Percentiles rank a stretch among this genome's conserved stretches.
phyloP scores from a whole-genome alignment of 225 moss, liverwort and hornwort genomes.

The Sphagnum tenellum region DNA sequence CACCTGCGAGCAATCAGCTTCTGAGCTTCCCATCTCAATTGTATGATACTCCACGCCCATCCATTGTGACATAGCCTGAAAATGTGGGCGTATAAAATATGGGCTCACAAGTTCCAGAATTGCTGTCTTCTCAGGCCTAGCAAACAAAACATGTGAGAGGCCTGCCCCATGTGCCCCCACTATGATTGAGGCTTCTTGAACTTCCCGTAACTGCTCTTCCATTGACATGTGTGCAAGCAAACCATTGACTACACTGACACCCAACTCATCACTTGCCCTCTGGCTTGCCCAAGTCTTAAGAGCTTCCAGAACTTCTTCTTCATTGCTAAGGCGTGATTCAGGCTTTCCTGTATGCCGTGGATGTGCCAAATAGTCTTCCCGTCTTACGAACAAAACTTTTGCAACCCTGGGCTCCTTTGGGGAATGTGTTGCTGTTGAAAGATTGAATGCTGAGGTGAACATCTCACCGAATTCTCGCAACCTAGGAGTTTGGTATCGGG shows the following conservation, averaged over 20 bases:
- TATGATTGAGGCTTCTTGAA: conserved; percentile 62
- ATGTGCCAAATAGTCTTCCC: conserved; percentile 88
- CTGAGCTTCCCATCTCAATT: conserved; percentile 55
- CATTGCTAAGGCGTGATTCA: conserved; percentile 81
- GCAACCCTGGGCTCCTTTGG: conserved; percentile 7
- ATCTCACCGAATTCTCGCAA: conserved; percentile 92
- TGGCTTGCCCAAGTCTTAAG: conserved; percentile 53
- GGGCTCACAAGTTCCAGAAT: conserved; percentile 76
- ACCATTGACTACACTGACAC: conserved; percentile 57
- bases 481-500: conserved; percentile 39
- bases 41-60: conserved; percentile 78
- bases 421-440: conserved; percentile 1
- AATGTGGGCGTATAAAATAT: conserved; percentile 71
- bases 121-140: conserved; percentile 43
- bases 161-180: conserved; percentile 95
- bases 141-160: conserved; percentile 78
- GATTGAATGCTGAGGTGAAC: conserved; percentile 50
- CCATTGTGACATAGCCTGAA: conserved; percentile 73
- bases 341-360: conserved; percentile 86
- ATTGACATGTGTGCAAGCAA: conserved; percentile 76
- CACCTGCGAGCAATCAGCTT: conserved; percentile 47
- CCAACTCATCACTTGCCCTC: conserved; percentile 7
- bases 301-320: conserved; percentile 50
- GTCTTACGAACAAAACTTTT: conserved; percentile 74
- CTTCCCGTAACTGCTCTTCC: conserved; percentile 57